Conservation (phyloP, 176 grass and related monocot genomes). For the Carex littledalei region DNA sequence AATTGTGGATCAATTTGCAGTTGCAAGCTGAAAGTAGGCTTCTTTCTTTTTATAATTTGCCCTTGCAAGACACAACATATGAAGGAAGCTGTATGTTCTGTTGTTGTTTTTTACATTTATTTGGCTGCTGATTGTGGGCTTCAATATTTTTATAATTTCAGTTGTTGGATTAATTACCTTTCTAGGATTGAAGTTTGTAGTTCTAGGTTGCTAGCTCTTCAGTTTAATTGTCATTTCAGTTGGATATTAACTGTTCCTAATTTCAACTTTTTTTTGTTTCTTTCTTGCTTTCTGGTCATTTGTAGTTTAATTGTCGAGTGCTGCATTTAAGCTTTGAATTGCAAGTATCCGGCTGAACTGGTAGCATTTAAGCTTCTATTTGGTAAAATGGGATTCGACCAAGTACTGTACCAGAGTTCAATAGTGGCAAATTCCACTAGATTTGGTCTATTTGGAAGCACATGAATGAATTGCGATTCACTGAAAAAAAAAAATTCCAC, state of each 20-base stretch:
- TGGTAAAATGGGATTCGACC: no score
- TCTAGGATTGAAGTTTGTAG: not conserved
- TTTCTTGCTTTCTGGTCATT: not conserved
- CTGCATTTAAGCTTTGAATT: no score
- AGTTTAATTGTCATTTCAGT: not conserved
- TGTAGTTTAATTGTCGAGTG: not conserved
- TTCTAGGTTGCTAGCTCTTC: not conserved
- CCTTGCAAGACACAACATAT: not conserved
- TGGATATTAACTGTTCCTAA: not conserved
- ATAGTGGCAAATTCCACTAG: no score
- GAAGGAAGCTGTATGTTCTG: not conserved
- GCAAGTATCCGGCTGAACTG: no score
- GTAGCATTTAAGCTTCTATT: no score
- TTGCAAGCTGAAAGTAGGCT: not conserved
- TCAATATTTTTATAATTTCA: not conserved
- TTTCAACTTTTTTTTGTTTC: not conserved
- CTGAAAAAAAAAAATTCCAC: no score
- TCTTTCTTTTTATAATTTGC: not conserved
- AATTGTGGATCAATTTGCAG: not conserved
- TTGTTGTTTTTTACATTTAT: not conserved
- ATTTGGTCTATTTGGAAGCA: no score
- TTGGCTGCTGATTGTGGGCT: not conserved
- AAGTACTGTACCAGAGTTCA: no score
- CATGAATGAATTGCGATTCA: no score
- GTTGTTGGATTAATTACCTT: not conserved